Percentiles rank a stretch among this genome's conserved stretches.
Conservation (phyloP, 495 filamentous ascomycete genomes). For the Lepraria neglecta region DNA sequence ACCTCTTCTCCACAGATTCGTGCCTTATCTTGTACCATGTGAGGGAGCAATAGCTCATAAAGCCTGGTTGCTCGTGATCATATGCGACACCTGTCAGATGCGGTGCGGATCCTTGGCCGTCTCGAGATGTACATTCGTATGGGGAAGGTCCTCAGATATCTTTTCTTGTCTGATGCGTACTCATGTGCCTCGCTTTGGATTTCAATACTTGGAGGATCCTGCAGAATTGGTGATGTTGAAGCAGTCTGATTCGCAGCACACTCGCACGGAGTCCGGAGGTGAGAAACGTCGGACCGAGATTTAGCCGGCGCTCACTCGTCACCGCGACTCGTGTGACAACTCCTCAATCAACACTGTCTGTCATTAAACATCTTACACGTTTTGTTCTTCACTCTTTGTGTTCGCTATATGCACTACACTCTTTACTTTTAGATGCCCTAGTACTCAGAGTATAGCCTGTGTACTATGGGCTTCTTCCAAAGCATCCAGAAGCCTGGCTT, state of each 20-base stretch:
- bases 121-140: not conserved
- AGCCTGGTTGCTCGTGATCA: not conserved
- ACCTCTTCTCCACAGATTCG: not conserved
- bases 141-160: not conserved
- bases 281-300: not conserved
- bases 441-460: not conserved
- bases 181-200: no score
- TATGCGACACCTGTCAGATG: not conserved
- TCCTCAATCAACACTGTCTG: not conserved
- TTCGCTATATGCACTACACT: not conserved
- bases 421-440: slow-evolving; percentile 10
- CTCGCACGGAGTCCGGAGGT: no score
- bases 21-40: not conserved
- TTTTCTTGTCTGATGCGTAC: no score
- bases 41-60: not conserved
- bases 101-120: not conserved
- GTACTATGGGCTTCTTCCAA: slow-evolving; percentile 49
- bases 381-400: not conserved
- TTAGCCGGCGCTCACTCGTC: not conserved
- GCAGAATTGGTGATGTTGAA: not conserved
- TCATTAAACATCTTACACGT: not conserved
- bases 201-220: not conserved
- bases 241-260: not conserved
- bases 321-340: slow-evolving; percentile 7
- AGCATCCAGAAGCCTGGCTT: slow-evolving; percentile 50